Conservation (phyloP, 306 rosid species). For the Sphenostylis stenocarpa region DNA sequence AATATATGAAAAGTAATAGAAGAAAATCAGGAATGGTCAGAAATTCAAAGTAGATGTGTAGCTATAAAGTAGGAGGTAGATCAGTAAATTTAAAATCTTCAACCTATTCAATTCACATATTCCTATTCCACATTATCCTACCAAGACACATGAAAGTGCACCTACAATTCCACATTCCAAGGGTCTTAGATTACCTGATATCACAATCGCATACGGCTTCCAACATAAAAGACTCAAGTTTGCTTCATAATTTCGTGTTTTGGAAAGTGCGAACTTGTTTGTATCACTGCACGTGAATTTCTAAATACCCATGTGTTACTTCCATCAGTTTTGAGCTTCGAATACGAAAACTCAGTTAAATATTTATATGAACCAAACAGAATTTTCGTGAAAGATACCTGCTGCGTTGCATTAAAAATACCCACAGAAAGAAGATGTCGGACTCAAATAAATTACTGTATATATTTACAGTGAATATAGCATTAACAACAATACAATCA, state of each 20-base stretch:
- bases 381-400: too few relatives aligned
- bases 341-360: not conserved
- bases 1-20: not conserved
- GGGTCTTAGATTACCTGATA: too few relatives aligned
- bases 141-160: not conserved
- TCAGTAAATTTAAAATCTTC: not conserved
- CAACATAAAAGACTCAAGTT: too few relatives aligned
- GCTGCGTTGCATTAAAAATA: not conserved
- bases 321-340: not conserved
- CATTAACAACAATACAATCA: not conserved
- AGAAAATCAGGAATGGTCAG: not conserved
- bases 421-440: not conserved
- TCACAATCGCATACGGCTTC: not conserved
- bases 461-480: not conserved
- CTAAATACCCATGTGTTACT: not conserved
- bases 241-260: not conserved
- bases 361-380: too few relatives aligned
- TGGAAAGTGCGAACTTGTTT: not conserved
- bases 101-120: not conserved
- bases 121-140: not conserved
- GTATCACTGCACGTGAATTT: not conserved
- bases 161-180: too few relatives aligned
- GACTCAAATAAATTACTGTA: conserved; percentile 3
- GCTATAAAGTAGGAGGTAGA: not conserved
- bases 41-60: not conserved